Evolutionary conservation across 1,284 basidiomycete genomes (phyloP), one percentile per base, ranked within the genome.

Genomic region (Apiotrichum mycotoxinovorans): DNA sequence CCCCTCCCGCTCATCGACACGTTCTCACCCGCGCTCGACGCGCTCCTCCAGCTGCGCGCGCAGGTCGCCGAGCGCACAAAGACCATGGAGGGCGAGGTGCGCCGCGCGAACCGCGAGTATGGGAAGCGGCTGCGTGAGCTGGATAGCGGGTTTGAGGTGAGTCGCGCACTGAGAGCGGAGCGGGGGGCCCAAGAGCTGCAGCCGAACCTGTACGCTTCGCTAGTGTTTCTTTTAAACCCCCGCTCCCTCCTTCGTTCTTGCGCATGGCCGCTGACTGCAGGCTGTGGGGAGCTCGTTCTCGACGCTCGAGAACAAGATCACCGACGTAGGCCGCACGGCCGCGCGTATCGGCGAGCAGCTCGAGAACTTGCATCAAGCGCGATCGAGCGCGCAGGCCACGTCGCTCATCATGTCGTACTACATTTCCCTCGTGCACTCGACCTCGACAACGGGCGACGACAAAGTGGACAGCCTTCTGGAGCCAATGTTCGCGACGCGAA

Each of bases 341-440:
- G 88, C 98, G 53, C 84, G 94, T 42, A 97, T 98, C 69, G 95
- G 93, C 52, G 93, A 97, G 78, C 94, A 98, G 78, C 85, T 99
- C 50, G 95, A 98, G 76, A 88, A 87, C 1, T 87, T 98, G 23
- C 93, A 98, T 73, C 84, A 92, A 58, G 89, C 95, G 66, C 85
- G 95, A 10, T 89, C 91, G 68, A 82, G 93, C 59, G 96, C 95
- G 0, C 91, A 95, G 68, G 92, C 93, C 22, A 91, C 95, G 0
- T 88, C 93, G 65, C 88, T 98, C 70, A 80, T 98, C n/a, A 89
- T 98, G 54, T 87, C 92, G 61, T 95, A 89, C 77, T 98, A 98
- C 75, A 91, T 94, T 66, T 89, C 93, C 61, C 88, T 98, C 69
- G 87, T 89, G 3, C 86, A 87, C 58, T 89, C 87, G 8, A 91